Percentiles rank a stretch among this genome's conserved stretches.
Evolutionary conservation across 2,329 filamentous ascomycete species (phyloP).

Genomic region (Xylaria sp.): DNA sequence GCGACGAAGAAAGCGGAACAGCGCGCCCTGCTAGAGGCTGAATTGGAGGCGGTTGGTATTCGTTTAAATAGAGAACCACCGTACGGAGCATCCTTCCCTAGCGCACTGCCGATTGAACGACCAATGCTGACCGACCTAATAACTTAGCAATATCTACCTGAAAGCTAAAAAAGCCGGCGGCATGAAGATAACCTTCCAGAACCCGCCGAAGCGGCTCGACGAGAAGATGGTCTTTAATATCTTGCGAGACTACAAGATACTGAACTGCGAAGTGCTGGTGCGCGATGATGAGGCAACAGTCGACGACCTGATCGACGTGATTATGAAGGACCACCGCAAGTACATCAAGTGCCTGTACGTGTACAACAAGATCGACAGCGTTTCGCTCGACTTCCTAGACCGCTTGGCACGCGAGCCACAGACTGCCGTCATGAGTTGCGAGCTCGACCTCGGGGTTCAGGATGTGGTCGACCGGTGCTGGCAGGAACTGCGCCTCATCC

Average conservation of each 20-base stretch:
- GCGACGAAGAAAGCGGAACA: slow-evolving; percentile 97
- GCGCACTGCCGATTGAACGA: neutral
- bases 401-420: slow-evolving; percentile 89
- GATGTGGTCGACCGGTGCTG: slow-evolving; percentile 96
- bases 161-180: slow-evolving; percentile 95
- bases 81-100: slow-evolving; percentile 53
- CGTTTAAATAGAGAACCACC: slow-evolving; percentile 89
- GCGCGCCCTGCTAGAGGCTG: slow-evolving; percentile 83
- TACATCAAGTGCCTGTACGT: slow-evolving; percentile 96
- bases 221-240: slow-evolving; percentile 99
- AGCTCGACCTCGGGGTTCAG: slow-evolving; percentile 88
- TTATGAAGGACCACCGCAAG: slow-evolving; percentile 98
- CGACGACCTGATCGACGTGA: slow-evolving; percentile 98
- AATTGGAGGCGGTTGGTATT: slow-evolving; percentile 94
- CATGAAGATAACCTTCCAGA: slow-evolving; percentile 97
- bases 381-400: slow-evolving; percentile 92
- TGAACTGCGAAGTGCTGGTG: slow-evolving; percentile 95
- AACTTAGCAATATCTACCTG: slow-evolving; percentile 90
- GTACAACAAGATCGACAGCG: slow-evolving; percentile 99
- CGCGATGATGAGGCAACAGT: slow-evolving; percentile 95
- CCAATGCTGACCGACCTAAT: slow-evolving; percentile 48
- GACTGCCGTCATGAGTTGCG: slow-evolving; percentile 97
- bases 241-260: slow-evolving; percentile 95
- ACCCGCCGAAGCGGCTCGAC: slow-evolving; percentile 87
- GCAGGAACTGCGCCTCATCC: slow-evolving; percentile 87